phyloP scores from a whole-genome alignment of 2,329 filamentous ascomycete genomes.

The Coniochaeta sp. region DNA sequence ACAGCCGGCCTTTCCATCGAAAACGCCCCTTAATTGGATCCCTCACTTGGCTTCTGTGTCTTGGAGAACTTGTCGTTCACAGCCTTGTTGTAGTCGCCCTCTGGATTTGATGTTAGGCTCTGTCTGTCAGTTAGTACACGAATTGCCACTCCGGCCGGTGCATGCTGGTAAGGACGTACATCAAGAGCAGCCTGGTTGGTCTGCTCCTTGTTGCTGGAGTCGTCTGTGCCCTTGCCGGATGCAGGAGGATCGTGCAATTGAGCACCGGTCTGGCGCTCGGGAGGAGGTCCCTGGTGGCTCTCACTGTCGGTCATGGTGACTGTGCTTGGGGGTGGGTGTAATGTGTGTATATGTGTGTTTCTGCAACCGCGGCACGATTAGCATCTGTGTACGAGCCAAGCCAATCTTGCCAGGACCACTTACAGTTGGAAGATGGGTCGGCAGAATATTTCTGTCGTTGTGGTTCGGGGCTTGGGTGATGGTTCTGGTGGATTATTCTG shows the following conservation, averaged over 20 bases:
- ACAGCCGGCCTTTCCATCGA: not conserved
- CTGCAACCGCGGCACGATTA: not conserved
- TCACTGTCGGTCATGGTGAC: conserved; percentile 48
- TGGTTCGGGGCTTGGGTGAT: not conserved
- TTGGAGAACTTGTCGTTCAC: conserved; percentile 1
- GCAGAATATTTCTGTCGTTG: not conserved
- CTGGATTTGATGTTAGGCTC: conserved; percentile 1
- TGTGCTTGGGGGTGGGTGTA: conserved; percentile 3
- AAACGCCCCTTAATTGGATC: not conserved
- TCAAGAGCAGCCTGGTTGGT: conserved; percentile 43
- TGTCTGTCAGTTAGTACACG: not conserved
- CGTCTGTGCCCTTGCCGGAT: conserved; percentile 50
- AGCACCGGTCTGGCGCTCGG: conserved; percentile 56
- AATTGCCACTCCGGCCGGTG: not conserved
- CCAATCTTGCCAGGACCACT: not conserved
- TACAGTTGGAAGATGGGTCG: not conserved
- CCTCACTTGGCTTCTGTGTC: not conserved
- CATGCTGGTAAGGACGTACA: conserved; percentile 23
- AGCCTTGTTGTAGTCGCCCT: not conserved
- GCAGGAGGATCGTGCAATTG: conserved; percentile 54
- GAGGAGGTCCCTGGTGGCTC: conserved; percentile 72
- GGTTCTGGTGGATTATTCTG: not conserved
- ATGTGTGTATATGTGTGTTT: not conserved
- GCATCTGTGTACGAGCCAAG: not conserved
- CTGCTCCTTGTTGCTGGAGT: conserved; percentile 44